These are phyloP conservation scores for Lonicera japonica DNA, from an alignment of 129 eudicot species.

Conservation along the genomic window DNA sequence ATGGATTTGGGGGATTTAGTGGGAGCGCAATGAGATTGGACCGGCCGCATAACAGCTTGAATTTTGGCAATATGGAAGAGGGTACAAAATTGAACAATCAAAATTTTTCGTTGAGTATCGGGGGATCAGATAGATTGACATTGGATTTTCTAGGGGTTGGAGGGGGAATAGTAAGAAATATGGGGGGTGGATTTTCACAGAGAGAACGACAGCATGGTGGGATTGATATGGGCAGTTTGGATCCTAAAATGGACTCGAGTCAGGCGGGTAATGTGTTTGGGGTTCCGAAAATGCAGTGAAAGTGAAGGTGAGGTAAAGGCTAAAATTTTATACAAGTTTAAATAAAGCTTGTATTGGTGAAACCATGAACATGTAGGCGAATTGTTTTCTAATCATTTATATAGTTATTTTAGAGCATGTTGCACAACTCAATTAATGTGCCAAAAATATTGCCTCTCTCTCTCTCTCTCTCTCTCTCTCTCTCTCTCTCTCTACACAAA, in stretches of 20 bases:
- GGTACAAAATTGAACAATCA: slow-evolving; percentile 17
- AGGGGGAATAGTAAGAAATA: slow-evolving; percentile 28
- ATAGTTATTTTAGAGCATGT: too few species aligned
- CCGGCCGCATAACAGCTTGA: not conserved
- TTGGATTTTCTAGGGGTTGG: slow-evolving; percentile 75
- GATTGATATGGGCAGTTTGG: slow-evolving; percentile 17
- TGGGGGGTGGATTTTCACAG: slow-evolving; percentile 28
- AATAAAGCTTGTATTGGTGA: too few species aligned
- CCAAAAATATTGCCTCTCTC: too few species aligned
- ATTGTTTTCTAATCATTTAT: too few species aligned
- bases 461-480: too few species aligned
- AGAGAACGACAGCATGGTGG: not conserved
- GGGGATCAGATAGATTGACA: slow-evolving; percentile 41
- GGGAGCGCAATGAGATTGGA: slow-evolving; percentile 11
- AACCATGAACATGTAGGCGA: too few species aligned
- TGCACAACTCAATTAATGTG: too few species aligned
- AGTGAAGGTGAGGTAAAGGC: not conserved
- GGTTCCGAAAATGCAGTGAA: slow-evolving; percentile 32
- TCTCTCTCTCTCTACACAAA: too few species aligned
- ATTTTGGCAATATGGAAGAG: slow-evolving; percentile 22
- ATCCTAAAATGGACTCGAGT: slow-evolving; percentile 23
- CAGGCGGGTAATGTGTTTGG: slow-evolving; percentile 28
- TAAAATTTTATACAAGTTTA: too few species aligned
- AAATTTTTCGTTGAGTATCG: slow-evolving; percentile 24
- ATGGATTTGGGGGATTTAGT: slow-evolving; percentile 23